phyloP scores from a whole-genome alignment of 805 yeast genomes.

The Starmerella vitae region DNA sequence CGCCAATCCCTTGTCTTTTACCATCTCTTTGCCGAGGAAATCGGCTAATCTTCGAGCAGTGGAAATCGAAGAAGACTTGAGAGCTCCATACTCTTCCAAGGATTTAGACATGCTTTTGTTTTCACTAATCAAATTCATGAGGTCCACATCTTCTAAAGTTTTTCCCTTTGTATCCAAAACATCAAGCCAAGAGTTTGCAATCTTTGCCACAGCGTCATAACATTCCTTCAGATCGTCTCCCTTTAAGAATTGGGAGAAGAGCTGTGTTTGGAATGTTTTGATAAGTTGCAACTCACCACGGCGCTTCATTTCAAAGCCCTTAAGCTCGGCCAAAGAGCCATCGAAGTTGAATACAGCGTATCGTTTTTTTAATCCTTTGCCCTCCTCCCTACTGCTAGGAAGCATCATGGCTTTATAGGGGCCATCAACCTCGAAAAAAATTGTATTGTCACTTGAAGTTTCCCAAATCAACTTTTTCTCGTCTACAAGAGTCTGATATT shows the following conservation, averaged over 20 bases:
- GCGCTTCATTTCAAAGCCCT: conserved; percentile 92
- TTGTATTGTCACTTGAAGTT: conserved; percentile 77
- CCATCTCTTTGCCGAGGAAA: conserved; percentile 91
- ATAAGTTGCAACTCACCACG: conserved; percentile 91
- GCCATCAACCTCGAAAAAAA: conserved; percentile 96
- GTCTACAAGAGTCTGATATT: conserved; percentile 77
- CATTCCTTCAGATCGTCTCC: conserved; percentile 70
- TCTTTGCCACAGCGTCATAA: conserved; percentile 77
- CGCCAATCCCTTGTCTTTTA: conserved; percentile 88
- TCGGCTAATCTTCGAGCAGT: conserved; percentile 91
- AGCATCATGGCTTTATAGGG: conserved; percentile 95
- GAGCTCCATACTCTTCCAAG: conserved; percentile 73
- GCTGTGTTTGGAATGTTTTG: conserved; percentile 89
- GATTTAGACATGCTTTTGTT: conserved; percentile 91
- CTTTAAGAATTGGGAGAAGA: conserved; percentile 78
- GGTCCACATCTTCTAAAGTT: conserved; percentile 82
- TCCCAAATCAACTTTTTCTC: conserved; percentile 51
- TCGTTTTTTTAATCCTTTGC: conserved; percentile 87
- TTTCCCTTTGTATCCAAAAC: conserved; percentile 77
- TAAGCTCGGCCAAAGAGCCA: conserved; percentile 85
- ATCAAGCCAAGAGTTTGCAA: conserved; percentile 93
- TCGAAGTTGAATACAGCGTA: conserved; percentile 95
- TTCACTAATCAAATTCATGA: conserved; percentile 89
- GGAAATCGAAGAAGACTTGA: conserved; percentile 89
- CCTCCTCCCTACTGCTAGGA: conserved; percentile 96